These are phyloP conservation scores for Ocimum tenuiflorum DNA, from an alignment of 257 asterid genomes.

Conservation along the genomic window DNA sequence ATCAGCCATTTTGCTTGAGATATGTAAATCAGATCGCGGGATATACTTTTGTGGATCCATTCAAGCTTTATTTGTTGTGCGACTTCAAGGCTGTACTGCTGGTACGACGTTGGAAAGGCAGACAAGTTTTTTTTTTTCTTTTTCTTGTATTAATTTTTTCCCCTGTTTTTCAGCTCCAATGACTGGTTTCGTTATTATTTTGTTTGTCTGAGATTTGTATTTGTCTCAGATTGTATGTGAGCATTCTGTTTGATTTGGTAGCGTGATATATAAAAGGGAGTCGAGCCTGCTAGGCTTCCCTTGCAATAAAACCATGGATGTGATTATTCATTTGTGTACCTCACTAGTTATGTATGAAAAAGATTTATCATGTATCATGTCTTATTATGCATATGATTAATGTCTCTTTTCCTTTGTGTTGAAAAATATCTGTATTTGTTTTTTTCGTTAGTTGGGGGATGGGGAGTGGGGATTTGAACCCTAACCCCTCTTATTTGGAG, in stretches of 20 bases:
- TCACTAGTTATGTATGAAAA: too few species aligned
- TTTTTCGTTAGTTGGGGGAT: too few species aligned
- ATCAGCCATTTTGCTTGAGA: conserved; percentile 49
- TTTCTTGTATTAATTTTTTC: conserved; percentile 26
- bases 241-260: not conserved
- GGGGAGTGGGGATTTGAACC: too few species aligned
- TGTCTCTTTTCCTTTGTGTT: not conserved
- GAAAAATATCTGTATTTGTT: too few species aligned
- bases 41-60: conserved; percentile 43
- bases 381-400: not conserved
- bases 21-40: conserved; percentile 60
- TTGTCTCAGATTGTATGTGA: not conserved
- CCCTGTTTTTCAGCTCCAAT: conserved; percentile 28
- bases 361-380: too few species aligned
- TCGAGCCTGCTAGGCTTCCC: not conserved
- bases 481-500: too few species aligned
- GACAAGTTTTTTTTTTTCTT: conserved; percentile 39
- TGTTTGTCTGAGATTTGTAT: not conserved
- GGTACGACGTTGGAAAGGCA: conserved; percentile 32
- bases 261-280: not conserved
- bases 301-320: not conserved
- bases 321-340: not conserved
- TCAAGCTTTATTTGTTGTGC: conserved; percentile 44
- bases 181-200: conserved; percentile 21
- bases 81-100: conserved; percentile 39